Evolutionary conservation across 1,284 basidiomycete species (phyloP).

Genomic region (Malassezia obtusa): DNA sequence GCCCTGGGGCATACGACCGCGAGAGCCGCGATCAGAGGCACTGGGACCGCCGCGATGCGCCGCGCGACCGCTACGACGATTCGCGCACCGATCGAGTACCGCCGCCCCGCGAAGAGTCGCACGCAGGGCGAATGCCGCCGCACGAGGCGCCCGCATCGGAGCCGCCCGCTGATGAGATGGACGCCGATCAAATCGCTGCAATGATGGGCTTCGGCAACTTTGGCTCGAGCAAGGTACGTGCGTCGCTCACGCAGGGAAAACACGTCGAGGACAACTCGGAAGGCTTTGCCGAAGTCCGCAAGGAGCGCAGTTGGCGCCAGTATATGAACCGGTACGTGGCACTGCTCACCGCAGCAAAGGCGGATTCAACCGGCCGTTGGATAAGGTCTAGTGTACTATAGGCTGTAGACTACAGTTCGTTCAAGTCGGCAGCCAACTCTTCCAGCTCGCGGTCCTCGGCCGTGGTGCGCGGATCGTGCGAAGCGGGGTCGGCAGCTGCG

Average conservation of each 20-base stretch:
- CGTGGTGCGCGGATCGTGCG: background rate
- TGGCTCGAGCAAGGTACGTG: conserved; percentile 14
- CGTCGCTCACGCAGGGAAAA: conserved; percentile 7
- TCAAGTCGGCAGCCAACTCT: background rate
- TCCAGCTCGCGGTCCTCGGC: background rate
- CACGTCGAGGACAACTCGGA: conserved; percentile 13
- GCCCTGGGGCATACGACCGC: too few species aligned
- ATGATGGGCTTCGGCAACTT: conserved; percentile 19
- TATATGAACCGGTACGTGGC: conserved; percentile 18
- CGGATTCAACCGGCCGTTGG: conserved; percentile 17
- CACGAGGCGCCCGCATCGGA: background rate
- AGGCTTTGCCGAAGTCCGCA: conserved; percentile 14
- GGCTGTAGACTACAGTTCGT: background rate
- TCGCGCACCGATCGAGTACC: too few species aligned
- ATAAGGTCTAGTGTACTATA: conserved; percentile 9
- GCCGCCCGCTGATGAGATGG: background rate
- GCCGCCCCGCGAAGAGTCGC: too few species aligned
- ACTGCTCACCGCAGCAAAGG: conserved; percentile 7
- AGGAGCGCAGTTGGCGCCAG: conserved; percentile 17
- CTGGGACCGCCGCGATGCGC: too few species aligned
- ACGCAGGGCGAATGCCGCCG: too few species aligned
- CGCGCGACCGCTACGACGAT: too few species aligned
- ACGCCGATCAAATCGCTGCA: conserved; percentile 15
- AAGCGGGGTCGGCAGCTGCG: background rate
- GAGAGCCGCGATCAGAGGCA: too few species aligned